Evolutionary conservation across 2,329 filamentous ascomycete genomes (phyloP).

Genomic region (Talaromyces atroroseus): DNA sequence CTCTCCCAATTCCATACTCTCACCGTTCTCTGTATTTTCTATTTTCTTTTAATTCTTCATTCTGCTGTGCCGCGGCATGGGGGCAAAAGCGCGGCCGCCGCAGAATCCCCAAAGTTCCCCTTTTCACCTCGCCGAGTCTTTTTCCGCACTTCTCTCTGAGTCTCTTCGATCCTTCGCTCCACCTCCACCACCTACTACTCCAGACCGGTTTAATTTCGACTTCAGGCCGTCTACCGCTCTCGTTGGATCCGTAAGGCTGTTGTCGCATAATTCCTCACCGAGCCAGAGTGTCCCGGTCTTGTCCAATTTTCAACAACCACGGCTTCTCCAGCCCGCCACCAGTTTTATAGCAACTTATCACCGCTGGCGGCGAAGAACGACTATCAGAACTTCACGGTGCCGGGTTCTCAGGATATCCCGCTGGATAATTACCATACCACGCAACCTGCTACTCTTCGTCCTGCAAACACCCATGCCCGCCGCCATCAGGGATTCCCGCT

Average conservation of each 20-base stretch:
- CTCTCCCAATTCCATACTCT: background rate
- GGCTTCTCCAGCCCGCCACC: slow-evolving; percentile 11
- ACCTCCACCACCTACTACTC: background rate
- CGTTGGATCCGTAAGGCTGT: background rate
- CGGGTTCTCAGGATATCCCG: background rate
- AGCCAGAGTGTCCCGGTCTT: background rate
- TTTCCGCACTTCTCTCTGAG: background rate
- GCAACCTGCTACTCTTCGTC: slow-evolving; percentile 8
- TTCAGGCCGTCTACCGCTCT: background rate
- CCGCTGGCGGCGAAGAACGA: slow-evolving; percentile 35
- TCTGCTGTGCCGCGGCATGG: slow-evolving; percentile 7
- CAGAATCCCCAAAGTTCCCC: background rate
- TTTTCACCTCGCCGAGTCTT: background rate
- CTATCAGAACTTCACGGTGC: background rate
- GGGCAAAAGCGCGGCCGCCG: slow-evolving; percentile 4
- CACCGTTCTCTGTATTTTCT: background rate
- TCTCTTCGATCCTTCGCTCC: slow-evolving; percentile 3
- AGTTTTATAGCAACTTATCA: slow-evolving; percentile 24
- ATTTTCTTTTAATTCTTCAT: background rate
- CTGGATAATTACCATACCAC: background rate
- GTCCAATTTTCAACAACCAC: slow-evolving; percentile 3
- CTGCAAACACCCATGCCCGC: slow-evolving; percentile 12
- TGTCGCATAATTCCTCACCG: background rate
- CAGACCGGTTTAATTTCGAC: background rate
- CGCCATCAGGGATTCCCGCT: slow-evolving; percentile 7